Evolutionary conservation across 2,329 filamentous ascomycete species (phyloP).

Genomic region (Aureobasidium leucospermi): DNA sequence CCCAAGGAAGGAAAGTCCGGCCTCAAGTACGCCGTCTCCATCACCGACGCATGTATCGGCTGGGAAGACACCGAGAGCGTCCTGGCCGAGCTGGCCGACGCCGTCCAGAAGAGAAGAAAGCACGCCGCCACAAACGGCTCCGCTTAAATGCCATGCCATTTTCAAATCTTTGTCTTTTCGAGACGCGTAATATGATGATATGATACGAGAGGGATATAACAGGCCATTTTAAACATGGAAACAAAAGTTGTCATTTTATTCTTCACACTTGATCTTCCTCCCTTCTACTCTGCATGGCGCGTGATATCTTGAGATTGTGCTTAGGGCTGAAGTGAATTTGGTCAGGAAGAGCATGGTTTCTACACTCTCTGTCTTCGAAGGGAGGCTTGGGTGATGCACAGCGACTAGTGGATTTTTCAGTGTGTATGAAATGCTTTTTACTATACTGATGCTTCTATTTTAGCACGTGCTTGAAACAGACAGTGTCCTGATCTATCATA

Average conservation of each 20-base stretch:
- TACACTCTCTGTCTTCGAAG: no score
- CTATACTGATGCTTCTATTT: not conserved
- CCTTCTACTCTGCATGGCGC: no score
- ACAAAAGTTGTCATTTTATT: conserved; percentile 7
- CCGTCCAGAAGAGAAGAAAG: conserved; percentile 66
- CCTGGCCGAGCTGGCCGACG: conserved; percentile 68
- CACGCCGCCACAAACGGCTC: conserved; percentile 21
- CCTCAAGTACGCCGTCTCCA: conserved; percentile 88
- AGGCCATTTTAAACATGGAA: not conserved
- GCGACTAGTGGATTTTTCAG: no score
- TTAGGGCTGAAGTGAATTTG: no score
- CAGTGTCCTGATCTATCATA: conserved; percentile 39
- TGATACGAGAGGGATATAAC: not conserved
- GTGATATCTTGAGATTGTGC: no score
- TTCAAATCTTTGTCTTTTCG: not conserved
- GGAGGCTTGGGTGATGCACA: no score
- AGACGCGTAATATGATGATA: not conserved
- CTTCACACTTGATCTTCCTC: no score
- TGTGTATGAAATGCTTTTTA: no score
- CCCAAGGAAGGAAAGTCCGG: conserved; percentile 76
- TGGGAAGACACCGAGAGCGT: conserved; percentile 85
- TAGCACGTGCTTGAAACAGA: not conserved
- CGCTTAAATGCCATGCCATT: not conserved
- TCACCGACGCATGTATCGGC: conserved; percentile 93
- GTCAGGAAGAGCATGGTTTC: no score